Base-by-base conservation (phyloP, 805 yeast species). In the Candida stauntonica region DNA sequence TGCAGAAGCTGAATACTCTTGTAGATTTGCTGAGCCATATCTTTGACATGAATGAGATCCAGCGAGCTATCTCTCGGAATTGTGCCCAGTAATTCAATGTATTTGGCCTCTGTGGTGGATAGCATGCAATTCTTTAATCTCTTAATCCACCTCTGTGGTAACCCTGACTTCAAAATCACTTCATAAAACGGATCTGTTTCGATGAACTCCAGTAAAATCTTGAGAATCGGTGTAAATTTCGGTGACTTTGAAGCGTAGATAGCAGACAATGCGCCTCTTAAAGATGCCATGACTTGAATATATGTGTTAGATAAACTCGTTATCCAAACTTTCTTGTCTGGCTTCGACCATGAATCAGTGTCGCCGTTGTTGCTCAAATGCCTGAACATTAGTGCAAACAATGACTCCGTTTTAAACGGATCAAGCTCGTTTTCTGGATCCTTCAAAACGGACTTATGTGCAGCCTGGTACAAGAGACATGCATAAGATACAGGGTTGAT, bases 11-110 rank as follows among this genome's bases (percentile, higher is more conserved):
- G 64, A 14, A 81, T 73, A 23, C 69, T 68, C 3, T 60, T 59
- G 7, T 78, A 66, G 16, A 85, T 68, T 27, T 57, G 52, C 33
- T 78, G 79, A 0, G 81, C 76, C 5, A 81, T 65, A 30, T 76
- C 71, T 32, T 75, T 66, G 3, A 83, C 67, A 58, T 82, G 82
- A 18, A 67, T 51, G 3, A 80, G 61, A 28, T 68, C 74, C 7
- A 82, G 55, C 0, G 78, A 64, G 29, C 67, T 64, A 51, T 73
- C 77, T 19, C 82, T 63, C 0, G 94, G 93, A n/a, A 84, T 62
- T 6, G 60, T 59, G 3, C 68, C 63, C 16, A 75, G 53, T 7
- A 71, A 44, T 2, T 62, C 57, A 24, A 68, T 65, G 42, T 75
- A 74, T 44, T 66, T 68, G 9, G 50, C 47, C 39, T 70, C 75